These are phyloP conservation scores for Camellia granthamiana DNA, from an alignment of 148 eudicot species.

Conservation along the genomic window DNA sequence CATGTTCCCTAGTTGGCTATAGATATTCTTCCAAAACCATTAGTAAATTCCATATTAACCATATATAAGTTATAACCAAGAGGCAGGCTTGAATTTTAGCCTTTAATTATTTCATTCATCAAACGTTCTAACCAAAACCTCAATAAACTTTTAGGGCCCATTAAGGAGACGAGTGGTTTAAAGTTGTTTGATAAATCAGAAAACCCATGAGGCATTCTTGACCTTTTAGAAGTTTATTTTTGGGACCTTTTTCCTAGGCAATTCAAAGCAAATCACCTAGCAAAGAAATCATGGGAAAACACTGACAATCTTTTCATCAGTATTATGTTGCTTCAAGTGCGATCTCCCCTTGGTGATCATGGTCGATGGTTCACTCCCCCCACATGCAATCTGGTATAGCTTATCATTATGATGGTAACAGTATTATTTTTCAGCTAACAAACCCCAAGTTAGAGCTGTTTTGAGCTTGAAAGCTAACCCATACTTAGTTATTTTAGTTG, in stretches of 20 bases:
- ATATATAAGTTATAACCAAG: background rate
- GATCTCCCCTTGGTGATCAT: too few species aligned
- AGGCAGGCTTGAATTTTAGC: background rate
- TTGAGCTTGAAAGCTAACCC: background rate
- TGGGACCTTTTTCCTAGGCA: too few species aligned
- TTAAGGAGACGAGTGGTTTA: background rate
- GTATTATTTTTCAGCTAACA: background rate
- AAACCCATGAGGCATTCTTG: background rate
- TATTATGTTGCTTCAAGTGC: too few species aligned
- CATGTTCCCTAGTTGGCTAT: too few species aligned
- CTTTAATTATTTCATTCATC: background rate
- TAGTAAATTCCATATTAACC: background rate
- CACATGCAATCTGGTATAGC: background rate
- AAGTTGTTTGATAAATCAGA: background rate
- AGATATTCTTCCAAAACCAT: background rate
- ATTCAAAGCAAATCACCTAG: too few species aligned
- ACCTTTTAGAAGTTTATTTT: too few species aligned
- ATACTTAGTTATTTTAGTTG: background rate
- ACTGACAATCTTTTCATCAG: too few species aligned
- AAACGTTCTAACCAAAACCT: background rate
- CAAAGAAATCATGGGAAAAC: too few species aligned
- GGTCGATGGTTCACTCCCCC: background rate
- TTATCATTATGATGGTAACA: background rate
- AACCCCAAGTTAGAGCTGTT: too few species aligned
- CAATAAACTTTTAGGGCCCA: background rate